Evolutionary conservation across 148 eudicot species (phyloP).

Genomic region (Limonium bicolor): DNA sequence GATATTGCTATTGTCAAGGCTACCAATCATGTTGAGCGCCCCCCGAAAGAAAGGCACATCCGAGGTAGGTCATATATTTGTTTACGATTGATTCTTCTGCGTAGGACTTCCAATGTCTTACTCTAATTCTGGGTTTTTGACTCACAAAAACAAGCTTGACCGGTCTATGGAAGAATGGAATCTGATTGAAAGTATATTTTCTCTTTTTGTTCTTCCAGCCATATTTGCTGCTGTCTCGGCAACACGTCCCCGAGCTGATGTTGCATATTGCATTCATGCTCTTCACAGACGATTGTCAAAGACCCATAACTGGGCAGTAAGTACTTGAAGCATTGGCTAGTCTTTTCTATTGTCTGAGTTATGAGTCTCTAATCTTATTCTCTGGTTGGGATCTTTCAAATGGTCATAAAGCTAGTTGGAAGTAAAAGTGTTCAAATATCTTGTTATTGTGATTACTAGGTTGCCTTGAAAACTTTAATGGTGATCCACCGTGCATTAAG

Average conservation of each 20-base stretch:
- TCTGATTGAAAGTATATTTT: conserved; percentile 1
- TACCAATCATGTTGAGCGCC: conserved; percentile 87
- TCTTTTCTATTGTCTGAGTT: background rate
- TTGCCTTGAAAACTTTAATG: conserved; percentile 80
- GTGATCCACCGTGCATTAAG: conserved; percentile 87
- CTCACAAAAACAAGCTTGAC: too few relatives aligned
- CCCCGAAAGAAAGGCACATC: conserved; percentile 87
- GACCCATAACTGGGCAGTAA: conserved; percentile 98
- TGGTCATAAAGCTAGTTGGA: background rate
- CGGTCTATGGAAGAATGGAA: background rate
- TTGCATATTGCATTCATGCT: conserved; percentile 78
- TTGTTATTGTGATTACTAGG: conserved; percentile 30
- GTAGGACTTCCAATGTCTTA: background rate
- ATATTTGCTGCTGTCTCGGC: conserved; percentile 68
- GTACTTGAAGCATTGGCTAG: background rate
- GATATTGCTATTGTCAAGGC: conserved; percentile 96
- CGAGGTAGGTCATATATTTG: conserved; percentile 39
- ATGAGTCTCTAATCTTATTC: too few relatives aligned
- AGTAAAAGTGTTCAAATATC: background rate
- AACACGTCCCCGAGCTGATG: conserved; percentile 79
- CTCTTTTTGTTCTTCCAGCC: conserved; percentile 22
- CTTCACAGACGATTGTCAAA: conserved; percentile 75
- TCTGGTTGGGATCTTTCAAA: too few relatives aligned
- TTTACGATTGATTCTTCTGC: background rate
- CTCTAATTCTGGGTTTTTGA: background rate